Percentiles rank a stretch among this genome's conserved stretches.
Evolutionary conservation across 768 basidiomycete species (phyloP).

Genomic region (Tylopilus plumbeoviolaceoides): DNA sequence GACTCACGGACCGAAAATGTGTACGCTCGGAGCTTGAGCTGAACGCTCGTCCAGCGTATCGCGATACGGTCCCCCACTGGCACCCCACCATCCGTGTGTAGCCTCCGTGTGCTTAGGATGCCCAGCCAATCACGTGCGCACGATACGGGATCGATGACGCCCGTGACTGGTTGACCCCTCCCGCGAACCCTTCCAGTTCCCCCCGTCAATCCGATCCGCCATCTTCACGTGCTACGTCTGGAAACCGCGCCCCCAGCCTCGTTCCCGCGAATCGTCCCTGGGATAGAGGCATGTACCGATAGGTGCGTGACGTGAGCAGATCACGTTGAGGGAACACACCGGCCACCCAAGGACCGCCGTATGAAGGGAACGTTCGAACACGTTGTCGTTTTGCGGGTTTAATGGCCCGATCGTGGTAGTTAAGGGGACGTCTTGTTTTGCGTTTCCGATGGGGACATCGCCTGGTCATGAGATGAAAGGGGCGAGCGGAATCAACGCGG

Average conservation of each 20-base stretch:
- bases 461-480: too few species aligned
- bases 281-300: neutral
- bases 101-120: neutral
- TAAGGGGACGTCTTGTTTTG: too few species aligned
- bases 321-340: neutral
- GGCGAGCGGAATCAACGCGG: neutral
- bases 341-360: neutral
- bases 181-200: neutral
- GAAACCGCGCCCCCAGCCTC: neutral
- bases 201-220: neutral
- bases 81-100: neutral
- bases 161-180: neutral
- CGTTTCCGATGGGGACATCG: neutral
- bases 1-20: too few species aligned
- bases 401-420: too few species aligned
- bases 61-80: neutral
- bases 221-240: neutral
- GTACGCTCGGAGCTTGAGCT: neutral
- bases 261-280: neutral
- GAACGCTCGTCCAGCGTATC: neutral
- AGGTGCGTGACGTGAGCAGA: neutral
- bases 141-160: neutral
- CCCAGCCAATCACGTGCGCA: neutral
- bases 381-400: neutral
- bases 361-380: neutral